phyloP scores from a whole-genome alignment of 257 asterid genomes.

The Eucommia ulmoides region DNA sequence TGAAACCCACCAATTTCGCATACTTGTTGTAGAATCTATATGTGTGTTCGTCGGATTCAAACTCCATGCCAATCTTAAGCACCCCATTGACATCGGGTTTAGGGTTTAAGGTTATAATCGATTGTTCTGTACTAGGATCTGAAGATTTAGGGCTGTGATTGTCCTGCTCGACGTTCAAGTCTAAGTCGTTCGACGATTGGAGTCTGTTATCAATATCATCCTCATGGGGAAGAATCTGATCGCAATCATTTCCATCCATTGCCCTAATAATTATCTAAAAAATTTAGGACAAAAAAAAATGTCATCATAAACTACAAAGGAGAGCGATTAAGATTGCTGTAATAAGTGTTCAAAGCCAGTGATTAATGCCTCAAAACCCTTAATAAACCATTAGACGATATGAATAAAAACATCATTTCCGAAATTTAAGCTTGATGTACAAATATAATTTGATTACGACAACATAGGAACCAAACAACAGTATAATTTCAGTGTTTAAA shows the following conservation, averaged over 20 bases:
- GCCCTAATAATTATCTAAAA: no score
- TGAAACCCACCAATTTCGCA: constrained; percentile 50
- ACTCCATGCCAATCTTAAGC: constrained; percentile 34
- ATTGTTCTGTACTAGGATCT: constrained; percentile 16
- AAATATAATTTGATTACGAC: no score
- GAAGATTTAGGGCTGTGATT: constrained; percentile 26
- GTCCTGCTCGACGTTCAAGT: constrained; percentile 43
- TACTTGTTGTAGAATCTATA: constrained; percentile 33
- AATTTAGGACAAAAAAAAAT: no score
- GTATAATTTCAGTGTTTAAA: no score
- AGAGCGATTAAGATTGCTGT: no score
- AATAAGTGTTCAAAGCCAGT: no score
- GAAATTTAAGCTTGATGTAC: no score
- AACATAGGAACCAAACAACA: no score
- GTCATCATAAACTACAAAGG: no score
- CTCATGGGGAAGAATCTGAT: constrained; percentile 5
- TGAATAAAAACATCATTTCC: no score
- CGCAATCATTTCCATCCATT: neutral
- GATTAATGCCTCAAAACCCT: no score
- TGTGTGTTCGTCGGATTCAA: constrained; percentile 47
- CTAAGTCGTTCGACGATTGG: constrained; percentile 31
- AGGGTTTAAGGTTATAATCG: constrained; percentile 12
- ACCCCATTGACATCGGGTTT: constrained; percentile 9
- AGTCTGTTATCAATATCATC: constrained; percentile 17
- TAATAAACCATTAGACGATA: no score